Evolutionary conservation across 2,329 filamentous ascomycete species (phyloP), one percentile per base, ranked within the genome.

Genomic region (Penicillium hordei): DNA sequence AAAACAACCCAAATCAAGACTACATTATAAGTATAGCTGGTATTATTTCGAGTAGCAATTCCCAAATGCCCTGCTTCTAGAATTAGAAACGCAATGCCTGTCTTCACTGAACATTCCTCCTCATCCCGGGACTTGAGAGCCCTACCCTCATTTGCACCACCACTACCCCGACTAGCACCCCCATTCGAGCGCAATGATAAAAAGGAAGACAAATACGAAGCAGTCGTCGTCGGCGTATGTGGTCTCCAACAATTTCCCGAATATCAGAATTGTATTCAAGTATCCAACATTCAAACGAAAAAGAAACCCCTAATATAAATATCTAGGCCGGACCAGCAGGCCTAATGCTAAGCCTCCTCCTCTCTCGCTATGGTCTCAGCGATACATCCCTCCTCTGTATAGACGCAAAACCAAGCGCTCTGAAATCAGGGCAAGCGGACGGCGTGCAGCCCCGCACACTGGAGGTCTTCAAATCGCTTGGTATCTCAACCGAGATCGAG

Each of bases 341-440:
- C 2, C 67, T 79, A 4, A 73, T 78, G 63, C 66, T 78, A 4
- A 63, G 68, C n/a, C 62, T 78, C 1, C 70, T 78, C 13, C 71
- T 81, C 13, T 71, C 78, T 7, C 74, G 77, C 21, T 77, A 77
- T 56, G 78, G 78, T 2, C 64, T 80, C 9, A 67, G 55, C 31
- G 74, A 76, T 42, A 57, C 65, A 10, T 76, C 75, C 2, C 63
- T 79, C 4, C 65, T 78, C 5, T 78, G 76, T 58, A 63, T 79
- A 33, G 78, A 80, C 51, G 62, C 70, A 4, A 78, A 77, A 34
- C 66, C 76, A 0, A 62, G 60, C 0, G 70, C 70, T 1, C 59
- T 77, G 8, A 72, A 75, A 61, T 70, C 72, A 2, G 77, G 76
- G 9, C 76, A 77, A 50, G 77, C 77, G 1, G 76, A 77, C 49